phyloP scores from a whole-genome alignment of 352 stramenopile species.

The Pythium dissotocum region DNA sequence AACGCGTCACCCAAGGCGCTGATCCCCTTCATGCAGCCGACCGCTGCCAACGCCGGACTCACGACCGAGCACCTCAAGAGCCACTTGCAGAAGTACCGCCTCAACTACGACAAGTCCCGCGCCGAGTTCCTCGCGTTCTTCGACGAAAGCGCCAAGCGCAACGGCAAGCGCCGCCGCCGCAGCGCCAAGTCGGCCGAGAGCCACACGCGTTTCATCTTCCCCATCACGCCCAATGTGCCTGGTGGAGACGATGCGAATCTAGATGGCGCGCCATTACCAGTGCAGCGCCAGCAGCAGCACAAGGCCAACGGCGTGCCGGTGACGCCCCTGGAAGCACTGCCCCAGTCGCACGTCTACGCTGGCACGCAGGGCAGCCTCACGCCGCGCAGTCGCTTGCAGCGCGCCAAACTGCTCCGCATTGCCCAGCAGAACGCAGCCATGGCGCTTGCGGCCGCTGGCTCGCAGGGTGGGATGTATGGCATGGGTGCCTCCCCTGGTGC shows the following conservation, averaged over 20 bases:
- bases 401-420: slow-evolving; percentile 13
- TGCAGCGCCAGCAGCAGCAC: neutral
- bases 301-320: neutral
- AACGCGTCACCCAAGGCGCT: slow-evolving; percentile 84
- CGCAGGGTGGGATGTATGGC: slow-evolving; percentile 2
- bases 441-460: slow-evolving; percentile 4
- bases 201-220: slow-evolving; percentile 29
- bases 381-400: slow-evolving; percentile 17
- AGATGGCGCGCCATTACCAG: neutral
- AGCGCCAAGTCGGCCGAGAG: slow-evolving; percentile 22
- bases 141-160: slow-evolving; percentile 70
- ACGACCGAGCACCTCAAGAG: slow-evolving; percentile 88
- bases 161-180: slow-evolving; percentile 56
- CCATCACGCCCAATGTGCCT: slow-evolving; percentile 11
- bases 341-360: neutral
- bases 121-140: slow-evolving; percentile 85
- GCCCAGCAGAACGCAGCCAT: slow-evolving; percentile 25
- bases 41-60: slow-evolving; percentile 61
- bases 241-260: neutral
- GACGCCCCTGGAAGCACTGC: neutral
- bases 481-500: slow-evolving; percentile 11
- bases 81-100: slow-evolving; percentile 86
- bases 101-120: slow-evolving; percentile 84
- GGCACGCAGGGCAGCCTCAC: slow-evolving; percentile 8
- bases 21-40: slow-evolving; percentile 50